Percentiles rank a stretch among this genome's conserved stretches.
Conservation (phyloP, 1,139 yeast species). For the Nakaseomyces nivariensis region DNA sequence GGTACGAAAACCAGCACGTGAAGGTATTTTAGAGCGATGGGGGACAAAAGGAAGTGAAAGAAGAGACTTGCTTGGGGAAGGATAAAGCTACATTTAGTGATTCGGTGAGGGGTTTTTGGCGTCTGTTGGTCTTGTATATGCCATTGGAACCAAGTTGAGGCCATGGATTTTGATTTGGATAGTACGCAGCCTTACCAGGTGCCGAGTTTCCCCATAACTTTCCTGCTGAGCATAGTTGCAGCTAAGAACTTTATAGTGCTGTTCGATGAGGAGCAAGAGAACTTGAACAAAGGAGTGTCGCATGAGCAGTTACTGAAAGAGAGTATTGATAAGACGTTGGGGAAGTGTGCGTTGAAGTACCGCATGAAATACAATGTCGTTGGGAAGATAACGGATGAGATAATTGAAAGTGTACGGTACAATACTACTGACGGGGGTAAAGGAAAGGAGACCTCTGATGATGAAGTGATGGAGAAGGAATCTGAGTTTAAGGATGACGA, state of each 20-base stretch:
- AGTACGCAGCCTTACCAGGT: constrained; percentile 4
- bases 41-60: too few species aligned
- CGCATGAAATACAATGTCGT: neutral
- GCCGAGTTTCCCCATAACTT: constrained; percentile 15
- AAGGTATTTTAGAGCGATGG: too few species aligned
- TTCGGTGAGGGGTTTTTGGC: too few species aligned
- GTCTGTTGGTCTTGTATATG: too few species aligned
- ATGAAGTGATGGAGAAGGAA: neutral
- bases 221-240: constrained; percentile 13
- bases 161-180: constrained; percentile 1
- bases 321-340: neutral
- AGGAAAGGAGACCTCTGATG: neutral
- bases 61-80: too few species aligned
- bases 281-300: neutral
- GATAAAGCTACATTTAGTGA: too few species aligned
- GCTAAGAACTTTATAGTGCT: constrained; percentile 12
- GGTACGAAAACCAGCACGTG: too few species aligned
- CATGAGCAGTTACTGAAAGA: neutral
- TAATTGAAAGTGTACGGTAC: neutral
- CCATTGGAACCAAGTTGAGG: too few species aligned
- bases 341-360: neutral
- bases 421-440: neutral
- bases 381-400: neutral
- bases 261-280: neutral
- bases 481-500: constrained; percentile 6